phyloP scores from a whole-genome alignment of 78 protist genomes.

The Paratrimastix pyriformis region DNA sequence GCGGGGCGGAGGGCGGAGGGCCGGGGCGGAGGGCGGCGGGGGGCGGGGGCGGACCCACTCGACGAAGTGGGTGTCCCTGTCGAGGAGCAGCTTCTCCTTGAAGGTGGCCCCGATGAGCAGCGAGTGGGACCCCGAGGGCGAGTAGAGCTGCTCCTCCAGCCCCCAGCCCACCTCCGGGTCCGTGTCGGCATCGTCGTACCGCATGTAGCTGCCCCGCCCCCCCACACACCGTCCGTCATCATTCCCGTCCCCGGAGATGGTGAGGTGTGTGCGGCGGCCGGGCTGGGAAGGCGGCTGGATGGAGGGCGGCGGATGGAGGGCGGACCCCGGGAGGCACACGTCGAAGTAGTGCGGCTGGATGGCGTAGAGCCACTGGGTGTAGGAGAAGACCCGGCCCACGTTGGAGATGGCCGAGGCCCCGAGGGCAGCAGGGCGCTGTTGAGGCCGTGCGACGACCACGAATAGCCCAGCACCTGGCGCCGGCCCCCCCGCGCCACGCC shows the following conservation, averaged over 20 bases:
- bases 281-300: too few relatives aligned
- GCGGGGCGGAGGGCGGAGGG: too few relatives aligned
- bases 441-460: neutral
- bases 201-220: neutral
- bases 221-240: neutral
- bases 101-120: slow-evolving; percentile 5
- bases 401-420: slow-evolving; percentile 12
- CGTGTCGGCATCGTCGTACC: neutral
- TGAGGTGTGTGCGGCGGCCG: neutral
- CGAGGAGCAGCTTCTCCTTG: neutral
- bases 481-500: neutral
- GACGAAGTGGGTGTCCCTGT: neutral
- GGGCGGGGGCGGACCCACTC: neutral
- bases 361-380: slow-evolving; percentile 5
- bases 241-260: neutral
- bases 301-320: too few relatives aligned
- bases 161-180: neutral
- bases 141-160: neutral
- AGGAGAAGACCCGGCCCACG: slow-evolving; percentile 39
- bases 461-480: neutral
- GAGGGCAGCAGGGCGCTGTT: neutral
- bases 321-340: slow-evolving; percentile 32
- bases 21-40: too few relatives aligned
- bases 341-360: slow-evolving; percentile 46
- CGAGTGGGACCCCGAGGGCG: neutral